Evolutionary conservation across 2,329 filamentous ascomycete species (phyloP).

Genomic region (Fusarium nygamai): DNA sequence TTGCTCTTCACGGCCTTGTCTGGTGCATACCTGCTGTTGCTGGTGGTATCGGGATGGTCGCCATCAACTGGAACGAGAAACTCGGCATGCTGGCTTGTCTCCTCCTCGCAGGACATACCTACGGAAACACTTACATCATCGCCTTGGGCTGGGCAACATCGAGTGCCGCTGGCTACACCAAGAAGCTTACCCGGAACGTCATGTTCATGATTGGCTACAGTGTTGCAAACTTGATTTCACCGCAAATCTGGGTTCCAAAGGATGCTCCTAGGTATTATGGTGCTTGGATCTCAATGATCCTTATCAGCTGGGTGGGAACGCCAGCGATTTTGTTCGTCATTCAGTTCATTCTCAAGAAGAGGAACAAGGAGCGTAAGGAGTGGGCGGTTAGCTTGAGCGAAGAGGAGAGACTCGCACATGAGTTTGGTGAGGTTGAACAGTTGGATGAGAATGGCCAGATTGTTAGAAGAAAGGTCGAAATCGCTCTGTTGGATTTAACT

Average conservation of each 20-base stretch:
- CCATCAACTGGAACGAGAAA: slow-evolving; percentile 39
- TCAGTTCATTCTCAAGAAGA: slow-evolving; percentile 42
- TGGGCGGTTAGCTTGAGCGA: slow-evolving; percentile 14
- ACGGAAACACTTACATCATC: slow-evolving; percentile 35
- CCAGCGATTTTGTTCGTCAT: slow-evolving; percentile 49
- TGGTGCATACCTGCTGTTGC: slow-evolving; percentile 44
- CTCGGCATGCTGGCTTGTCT: slow-evolving; percentile 40
- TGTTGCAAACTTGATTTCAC: slow-evolving; percentile 49
- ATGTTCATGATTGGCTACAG: slow-evolving; percentile 53
- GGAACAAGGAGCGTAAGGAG: slow-evolving; percentile 44
- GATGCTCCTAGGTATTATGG: slow-evolving; percentile 43
- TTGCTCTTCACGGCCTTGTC: slow-evolving; percentile 44
- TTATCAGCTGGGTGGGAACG: slow-evolving; percentile 49
- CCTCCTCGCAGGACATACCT: slow-evolving; percentile 48
- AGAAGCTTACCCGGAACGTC: slow-evolving; percentile 55
- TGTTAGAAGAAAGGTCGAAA: slow-evolving; percentile 46
- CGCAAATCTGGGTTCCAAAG: slow-evolving; percentile 49
- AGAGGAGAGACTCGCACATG: slow-evolving; percentile 35
- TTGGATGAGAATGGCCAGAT: slow-evolving; percentile 44
- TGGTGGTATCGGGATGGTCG: slow-evolving; percentile 44
- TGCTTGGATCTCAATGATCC: slow-evolving; percentile 40
- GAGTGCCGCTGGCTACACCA: slow-evolving; percentile 33
- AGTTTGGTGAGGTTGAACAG: slow-evolving; percentile 41
- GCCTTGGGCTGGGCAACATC: slow-evolving; percentile 16
- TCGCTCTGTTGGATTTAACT: slow-evolving; percentile 51